Conservation (phyloP, 1,284 basidiomycete species). For the Golubevia sp. region DNA sequence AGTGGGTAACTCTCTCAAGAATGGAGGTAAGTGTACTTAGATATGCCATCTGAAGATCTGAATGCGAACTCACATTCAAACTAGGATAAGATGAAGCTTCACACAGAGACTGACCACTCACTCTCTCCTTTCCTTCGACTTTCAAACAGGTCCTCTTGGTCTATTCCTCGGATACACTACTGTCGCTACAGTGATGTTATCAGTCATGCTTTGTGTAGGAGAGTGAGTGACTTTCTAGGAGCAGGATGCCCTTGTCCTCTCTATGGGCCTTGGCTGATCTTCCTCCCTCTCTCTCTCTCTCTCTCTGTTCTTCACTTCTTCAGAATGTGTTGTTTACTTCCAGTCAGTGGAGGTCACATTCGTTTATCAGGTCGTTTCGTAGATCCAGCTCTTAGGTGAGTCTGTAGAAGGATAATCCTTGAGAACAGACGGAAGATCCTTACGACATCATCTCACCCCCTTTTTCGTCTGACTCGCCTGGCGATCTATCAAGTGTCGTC, state of each 20-base stretch:
- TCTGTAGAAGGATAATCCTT: too few relatives aligned
- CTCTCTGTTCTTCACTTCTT: constrained; percentile 49
- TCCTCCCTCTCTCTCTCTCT: not conserved
- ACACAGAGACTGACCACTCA: too few relatives aligned
- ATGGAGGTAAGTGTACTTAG: too few relatives aligned
- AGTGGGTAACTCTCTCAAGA: too few relatives aligned
- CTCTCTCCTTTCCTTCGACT: not conserved
- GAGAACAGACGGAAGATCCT: too few relatives aligned
- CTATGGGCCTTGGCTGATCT: not conserved
- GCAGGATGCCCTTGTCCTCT: too few relatives aligned
- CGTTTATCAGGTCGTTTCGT: constrained; percentile 42
- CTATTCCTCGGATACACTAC: not conserved
- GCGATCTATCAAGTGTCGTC: constrained; percentile 34
- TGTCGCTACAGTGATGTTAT: not conserved
- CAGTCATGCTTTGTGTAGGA: not conserved
- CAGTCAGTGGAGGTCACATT: constrained; percentile 42
- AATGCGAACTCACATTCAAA: too few relatives aligned
- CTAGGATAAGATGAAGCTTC: too few relatives aligned
- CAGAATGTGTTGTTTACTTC: constrained; percentile 46
- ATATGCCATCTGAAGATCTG: too few relatives aligned
- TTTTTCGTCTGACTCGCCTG: too few relatives aligned
- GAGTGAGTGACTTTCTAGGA: not conserved
- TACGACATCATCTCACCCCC: too few relatives aligned
- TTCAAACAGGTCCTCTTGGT: not conserved
- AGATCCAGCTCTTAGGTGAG: constrained; percentile 46